A percentile compares a stretch with the other conserved stretches of the same genome.
Conservation (phyloP, 2,329 filamentous ascomycete genomes). For the Cercospora zeae-maydis region DNA sequence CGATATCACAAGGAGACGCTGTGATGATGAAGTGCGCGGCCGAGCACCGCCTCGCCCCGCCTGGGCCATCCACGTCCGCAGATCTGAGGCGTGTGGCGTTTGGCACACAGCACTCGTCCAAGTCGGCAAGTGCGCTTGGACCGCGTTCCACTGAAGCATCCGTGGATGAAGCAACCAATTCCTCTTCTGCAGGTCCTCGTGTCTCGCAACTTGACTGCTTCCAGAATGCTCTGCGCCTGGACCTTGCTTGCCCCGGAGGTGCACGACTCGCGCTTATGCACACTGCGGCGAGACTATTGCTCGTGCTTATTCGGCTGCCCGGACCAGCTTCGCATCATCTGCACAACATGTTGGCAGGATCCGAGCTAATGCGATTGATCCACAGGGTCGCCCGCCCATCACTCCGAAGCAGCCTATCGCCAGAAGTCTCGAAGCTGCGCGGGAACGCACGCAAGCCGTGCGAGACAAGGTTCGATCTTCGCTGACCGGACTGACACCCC, state of each 20-base stretch:
- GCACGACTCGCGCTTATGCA: neutral
- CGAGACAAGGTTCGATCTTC: conserved; percentile 33
- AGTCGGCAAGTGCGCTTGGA: neutral
- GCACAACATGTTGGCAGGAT: neutral
- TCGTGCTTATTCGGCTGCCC: neutral
- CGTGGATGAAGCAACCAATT: neutral
- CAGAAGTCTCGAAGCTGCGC: conserved; percentile 27
- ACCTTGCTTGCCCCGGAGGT: neutral
- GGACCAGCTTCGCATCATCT: neutral
- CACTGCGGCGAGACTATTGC: conserved; percentile 1
- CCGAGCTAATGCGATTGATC: neutral
- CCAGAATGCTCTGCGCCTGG: conserved; percentile 6
- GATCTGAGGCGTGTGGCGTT: conserved; percentile 3
- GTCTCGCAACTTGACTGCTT: conserved; percentile 1
- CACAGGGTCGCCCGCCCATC: conserved; percentile 9
- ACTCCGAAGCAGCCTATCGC: conserved; percentile 24
- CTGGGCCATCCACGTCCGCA: neutral
- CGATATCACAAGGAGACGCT: neutral
- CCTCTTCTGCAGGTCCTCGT: neutral
- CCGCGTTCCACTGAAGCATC: neutral
- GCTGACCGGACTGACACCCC: conserved; percentile 42
- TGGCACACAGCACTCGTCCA: neutral
- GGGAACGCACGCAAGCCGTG: conserved; percentile 32
- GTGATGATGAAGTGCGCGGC: neutral
- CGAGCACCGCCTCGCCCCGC: conserved; percentile 4